Evolutionary conservation across 352 stramenopile genomes (phyloP).

Genomic region (Globisporangium canariense): DNA sequence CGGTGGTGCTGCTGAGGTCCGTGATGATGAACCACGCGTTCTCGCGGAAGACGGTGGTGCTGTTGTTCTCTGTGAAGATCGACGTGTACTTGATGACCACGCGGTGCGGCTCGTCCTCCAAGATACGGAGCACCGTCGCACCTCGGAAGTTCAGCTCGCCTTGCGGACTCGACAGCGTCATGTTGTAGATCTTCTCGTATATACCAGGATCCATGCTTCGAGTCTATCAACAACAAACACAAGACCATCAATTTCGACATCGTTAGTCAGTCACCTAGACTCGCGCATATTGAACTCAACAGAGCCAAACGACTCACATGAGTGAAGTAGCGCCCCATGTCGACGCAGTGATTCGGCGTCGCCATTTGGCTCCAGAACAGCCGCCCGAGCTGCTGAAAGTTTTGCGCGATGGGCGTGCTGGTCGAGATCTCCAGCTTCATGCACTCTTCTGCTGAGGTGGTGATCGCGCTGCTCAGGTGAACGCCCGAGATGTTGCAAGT

Average conservation of each 20-base stretch:
- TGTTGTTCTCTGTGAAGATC: neutral
- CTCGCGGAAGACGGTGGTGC: neutral
- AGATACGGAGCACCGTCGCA: neutral
- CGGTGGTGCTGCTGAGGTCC: neutral
- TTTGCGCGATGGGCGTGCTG: neutral
- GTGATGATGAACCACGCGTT: slow-evolving; percentile 3
- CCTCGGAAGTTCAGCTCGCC: neutral
- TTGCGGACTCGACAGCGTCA: neutral
- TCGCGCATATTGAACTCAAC: neutral
- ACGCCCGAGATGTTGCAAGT: neutral
- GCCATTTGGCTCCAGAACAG: slow-evolving; percentile 9
- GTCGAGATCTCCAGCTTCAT: slow-evolving; percentile 2
- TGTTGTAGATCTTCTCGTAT: slow-evolving; percentile 1
- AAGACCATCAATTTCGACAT: neutral
- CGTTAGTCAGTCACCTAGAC: neutral
- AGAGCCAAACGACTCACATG: neutral
- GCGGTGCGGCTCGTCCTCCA: slow-evolving; percentile 1
- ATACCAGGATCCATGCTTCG: neutral
- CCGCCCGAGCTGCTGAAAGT: slow-evolving; percentile 1
- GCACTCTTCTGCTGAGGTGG: neutral
- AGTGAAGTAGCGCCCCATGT: neutral
- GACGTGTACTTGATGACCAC: neutral
- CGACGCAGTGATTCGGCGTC: slow-evolving; percentile 2
- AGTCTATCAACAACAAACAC: neutral
- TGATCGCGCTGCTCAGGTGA: neutral